Percentiles rank a stretch among this genome's conserved stretches.
These are phyloP conservation scores for Elsinoe perseae DNA, from an alignment of 2,329 filamentous ascomycete species.

Conservation along the genomic window DNA sequence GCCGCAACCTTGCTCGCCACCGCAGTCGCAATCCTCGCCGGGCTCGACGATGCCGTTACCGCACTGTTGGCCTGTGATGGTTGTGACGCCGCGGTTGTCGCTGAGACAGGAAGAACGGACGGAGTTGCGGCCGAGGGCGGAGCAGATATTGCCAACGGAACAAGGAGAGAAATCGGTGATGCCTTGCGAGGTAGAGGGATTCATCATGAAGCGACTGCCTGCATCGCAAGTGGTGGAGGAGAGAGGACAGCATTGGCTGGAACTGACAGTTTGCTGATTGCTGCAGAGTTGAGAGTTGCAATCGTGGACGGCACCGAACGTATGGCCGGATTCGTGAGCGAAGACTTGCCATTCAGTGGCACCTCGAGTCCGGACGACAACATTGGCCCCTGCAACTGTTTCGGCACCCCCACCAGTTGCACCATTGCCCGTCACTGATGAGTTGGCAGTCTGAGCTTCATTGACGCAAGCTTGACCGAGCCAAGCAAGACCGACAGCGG, in stretches of 20 bases:
- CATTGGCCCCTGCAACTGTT: slow-evolving; percentile 77
- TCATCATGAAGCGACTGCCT: slow-evolving; percentile 81
- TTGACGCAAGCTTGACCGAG: slow-evolving; percentile 75
- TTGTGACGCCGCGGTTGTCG: slow-evolving; percentile 76
- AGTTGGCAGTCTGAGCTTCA: slow-evolving; percentile 42
- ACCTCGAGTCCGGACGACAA: slow-evolving; percentile 65
- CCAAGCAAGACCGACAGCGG: slow-evolving; percentile 89
- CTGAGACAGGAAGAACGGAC: slow-evolving; percentile 70
- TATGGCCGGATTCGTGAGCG: slow-evolving; percentile 89
- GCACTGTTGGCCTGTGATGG: slow-evolving; percentile 75
- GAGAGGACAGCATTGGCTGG: slow-evolving; percentile 74
- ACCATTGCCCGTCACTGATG: slow-evolving; percentile 33
- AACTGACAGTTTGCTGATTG: slow-evolving; percentile 51
- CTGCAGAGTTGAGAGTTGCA: slow-evolving; percentile 63
- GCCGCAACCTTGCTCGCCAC: slow-evolving; percentile 63
- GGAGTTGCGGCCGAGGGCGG: slow-evolving; percentile 67
- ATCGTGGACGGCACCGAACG: slow-evolving; percentile 92
- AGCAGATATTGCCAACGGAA: slow-evolving; percentile 88
- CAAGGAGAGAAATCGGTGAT: slow-evolving; percentile 81
- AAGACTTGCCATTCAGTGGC: slow-evolving; percentile 89
- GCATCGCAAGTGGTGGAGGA: slow-evolving; percentile 63
- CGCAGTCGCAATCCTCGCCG: slow-evolving; percentile 94
- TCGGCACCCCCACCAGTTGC: slow-evolving; percentile 47
- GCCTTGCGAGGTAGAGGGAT: slow-evolving; percentile 68
- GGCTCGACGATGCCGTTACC: slow-evolving; percentile 95